Evolutionary conservation across 441 rosid species (phyloP), one percentile per base, ranked within the genome.

Genomic region (Isatis lusitanica): DNA sequence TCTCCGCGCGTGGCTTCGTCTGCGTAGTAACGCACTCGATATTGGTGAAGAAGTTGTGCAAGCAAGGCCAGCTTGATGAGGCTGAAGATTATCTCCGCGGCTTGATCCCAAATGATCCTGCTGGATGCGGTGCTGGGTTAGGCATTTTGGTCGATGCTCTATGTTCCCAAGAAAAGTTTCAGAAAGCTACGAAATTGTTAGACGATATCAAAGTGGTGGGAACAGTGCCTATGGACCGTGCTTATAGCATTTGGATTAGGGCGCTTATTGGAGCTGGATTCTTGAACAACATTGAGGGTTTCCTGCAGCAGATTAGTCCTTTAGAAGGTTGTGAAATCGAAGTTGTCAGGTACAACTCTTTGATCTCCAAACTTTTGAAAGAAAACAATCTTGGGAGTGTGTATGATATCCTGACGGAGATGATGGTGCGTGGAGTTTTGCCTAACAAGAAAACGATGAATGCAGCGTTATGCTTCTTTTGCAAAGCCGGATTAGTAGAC

Each of bases 401-500:
- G 21, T 84, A 71, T 71, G 87, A 90, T 80, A 59, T 95, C 76
- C 66, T 95, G 52, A 68, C 79, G 55, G 94, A 89, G 76, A 94
- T 91, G 98, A 83, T 81, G 71, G 88, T 85, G 28, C 67, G 64
- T 56, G 79, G 78, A 30, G 77, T 91, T 73, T 71, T 68, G 4
- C 91, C 97, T 62, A 85, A 91, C 70, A 74, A 66, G 77, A 70
- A 74, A 43, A 89, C 98, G 0, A 83, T 92, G 85, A 85, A 84
- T 68, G 86, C 89, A 53, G 83, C 86, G 33, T 80, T 94, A 42
- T 87, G 97, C 73, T 94, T 87, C 84, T 86, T 92, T 73, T 89
- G 97, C 73, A 94, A 94, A 77, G 88, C 87, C 8, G 98, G 99
- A 42, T 85, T 87, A 87, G 89, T 86, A 52, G 90, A 88, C 62